Evolutionary conservation across 371 early-diverging fungal genomes (phyloP), one percentile per base, ranked within the genome.

Genomic region (Zychaea mexicana): DNA sequence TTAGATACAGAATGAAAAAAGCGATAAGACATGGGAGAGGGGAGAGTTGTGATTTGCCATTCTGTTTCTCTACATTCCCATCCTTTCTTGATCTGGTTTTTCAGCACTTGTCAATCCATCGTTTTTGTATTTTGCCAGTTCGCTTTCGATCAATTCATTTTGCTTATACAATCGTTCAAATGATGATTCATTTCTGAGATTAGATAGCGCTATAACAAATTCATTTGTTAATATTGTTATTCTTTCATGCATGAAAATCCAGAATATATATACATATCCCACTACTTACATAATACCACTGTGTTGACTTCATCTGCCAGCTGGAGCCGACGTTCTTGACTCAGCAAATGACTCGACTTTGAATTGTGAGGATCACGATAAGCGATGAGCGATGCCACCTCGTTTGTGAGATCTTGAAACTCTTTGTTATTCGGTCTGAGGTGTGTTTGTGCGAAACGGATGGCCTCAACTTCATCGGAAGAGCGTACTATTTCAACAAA

Each of bases 351-450:
- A 13, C 60, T 61, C 1, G 64, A 62, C 49, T 69, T 64, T 3
- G 79, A 75, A 45, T 73, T 60, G 21, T 65, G 52, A n/a, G 79
- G 79, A 58, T 76, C 67, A 8, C 61, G 54, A 65, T 79, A 79
- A 24, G 79, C 79, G 33, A 79, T 79, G 6, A 79, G 38, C 8
- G 74, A 66, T 4, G 79, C 67, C 2, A 79, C 79, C 55, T 79
- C 72, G 21, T 67, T 67, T 5, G 68, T 65, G 27, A 66, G 52
- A n/a, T 74, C 73, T 30, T 60, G 76, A 12, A 57, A 54, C 19
- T 49, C 31, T 28, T 55, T 63, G 22, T 68, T 61, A n/a, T 61
- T 57, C 8, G 72, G 62, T 62, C 64, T 64, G 13, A 79, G 61
- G 52, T 79, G 65, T n/a, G 54, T 65, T 65, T 60, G 85, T 69